A percentile compares a stretch with the other conserved stretches of the same genome.
Conservation (phyloP, 768 basidiomycete species). For the Boletellus emodensis region DNA sequence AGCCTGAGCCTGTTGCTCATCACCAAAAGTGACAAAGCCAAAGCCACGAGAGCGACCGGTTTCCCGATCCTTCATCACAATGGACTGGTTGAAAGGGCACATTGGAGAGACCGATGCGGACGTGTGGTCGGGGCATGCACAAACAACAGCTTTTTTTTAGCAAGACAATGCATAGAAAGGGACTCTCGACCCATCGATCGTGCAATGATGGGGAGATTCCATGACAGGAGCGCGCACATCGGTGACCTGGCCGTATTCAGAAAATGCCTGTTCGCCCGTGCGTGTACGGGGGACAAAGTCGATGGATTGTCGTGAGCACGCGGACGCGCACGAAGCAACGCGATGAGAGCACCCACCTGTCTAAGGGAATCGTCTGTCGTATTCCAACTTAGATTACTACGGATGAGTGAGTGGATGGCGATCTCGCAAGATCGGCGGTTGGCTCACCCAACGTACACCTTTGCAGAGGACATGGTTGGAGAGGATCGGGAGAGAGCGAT, state of each 20-base stretch:
- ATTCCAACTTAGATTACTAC: conserved; percentile 33
- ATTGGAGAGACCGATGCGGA: conserved; percentile 2
- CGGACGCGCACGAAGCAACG: not conserved
- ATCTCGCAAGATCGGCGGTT: not conserved
- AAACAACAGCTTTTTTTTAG: conserved; percentile 21
- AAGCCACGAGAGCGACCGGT: conserved; percentile 57
- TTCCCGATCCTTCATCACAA: conserved; percentile 48
- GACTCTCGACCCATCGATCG: conserved; percentile 30
- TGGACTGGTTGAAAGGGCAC: conserved; percentile 21
- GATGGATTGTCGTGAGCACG: conserved; percentile 5
- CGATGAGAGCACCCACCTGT: conserved; percentile 18
- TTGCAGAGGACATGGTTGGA: conserved; percentile 26
- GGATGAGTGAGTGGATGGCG: not conserved
- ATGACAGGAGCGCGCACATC: conserved; percentile 46
- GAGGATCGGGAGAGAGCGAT: conserved; percentile 14
- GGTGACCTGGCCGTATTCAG: conserved; percentile 39
- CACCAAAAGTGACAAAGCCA: conserved; percentile 47
- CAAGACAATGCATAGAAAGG: conserved; percentile 16
- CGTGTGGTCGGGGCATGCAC: conserved; percentile 20
- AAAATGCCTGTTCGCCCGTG: conserved; percentile 37
- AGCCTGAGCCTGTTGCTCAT: conserved; percentile 36
- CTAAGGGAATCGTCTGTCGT: conserved; percentile 28
- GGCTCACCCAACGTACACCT: conserved; percentile 33
- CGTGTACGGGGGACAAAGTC: not conserved
- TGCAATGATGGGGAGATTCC: conserved; percentile 29